Evolutionary conservation across 2,329 filamentous ascomycete genomes (phyloP).

Genomic region (Ceratocystis colombiana): DNA sequence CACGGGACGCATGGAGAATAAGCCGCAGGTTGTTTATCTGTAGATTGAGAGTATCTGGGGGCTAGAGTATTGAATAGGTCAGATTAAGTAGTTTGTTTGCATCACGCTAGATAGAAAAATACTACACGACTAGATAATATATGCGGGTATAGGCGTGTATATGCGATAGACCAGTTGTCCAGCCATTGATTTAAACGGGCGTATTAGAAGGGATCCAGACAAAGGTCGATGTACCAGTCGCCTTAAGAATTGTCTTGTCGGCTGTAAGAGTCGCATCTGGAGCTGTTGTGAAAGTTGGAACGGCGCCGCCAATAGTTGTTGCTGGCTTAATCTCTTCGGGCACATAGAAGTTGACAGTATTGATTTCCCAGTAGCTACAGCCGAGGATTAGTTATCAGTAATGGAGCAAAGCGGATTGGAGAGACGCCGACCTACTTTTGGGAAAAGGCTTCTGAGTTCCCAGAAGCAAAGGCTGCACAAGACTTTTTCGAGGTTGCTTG

Average conservation of each 20-base stretch:
- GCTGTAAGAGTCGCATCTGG: constrained; percentile 15
- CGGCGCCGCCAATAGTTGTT: constrained; percentile 12
- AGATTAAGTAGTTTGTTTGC: constrained; percentile 1
- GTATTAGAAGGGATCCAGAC: constrained; percentile 3
- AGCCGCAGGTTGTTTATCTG: constrained; percentile 30
- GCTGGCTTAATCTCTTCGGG: constrained; percentile 23
- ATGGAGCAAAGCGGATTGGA: not conserved
- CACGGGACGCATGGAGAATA: constrained; percentile 40
- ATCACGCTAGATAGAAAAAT: not conserved
- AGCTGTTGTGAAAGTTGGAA: constrained; percentile 11
- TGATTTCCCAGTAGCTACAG: constrained; percentile 44
- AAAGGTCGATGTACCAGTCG: constrained; percentile 18
- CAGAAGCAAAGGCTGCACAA: constrained; percentile 36
- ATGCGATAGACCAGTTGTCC: too few species aligned
- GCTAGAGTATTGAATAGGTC: not conserved
- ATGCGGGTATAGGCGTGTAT: not conserved
- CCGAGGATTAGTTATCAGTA: constrained; percentile 28
- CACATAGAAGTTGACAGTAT: constrained; percentile 42
- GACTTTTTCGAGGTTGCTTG: constrained; percentile 34
- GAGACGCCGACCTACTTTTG: constrained; percentile 21
- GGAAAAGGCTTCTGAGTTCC: constrained; percentile 12
- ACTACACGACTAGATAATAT: not conserved
- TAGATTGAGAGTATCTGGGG: not conserved
- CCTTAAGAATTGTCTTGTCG: constrained; percentile 17
- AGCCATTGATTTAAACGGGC: not conserved